Conservation (phyloP, 1,284 basidiomycete species). For the Phlebopus sp. region DNA sequence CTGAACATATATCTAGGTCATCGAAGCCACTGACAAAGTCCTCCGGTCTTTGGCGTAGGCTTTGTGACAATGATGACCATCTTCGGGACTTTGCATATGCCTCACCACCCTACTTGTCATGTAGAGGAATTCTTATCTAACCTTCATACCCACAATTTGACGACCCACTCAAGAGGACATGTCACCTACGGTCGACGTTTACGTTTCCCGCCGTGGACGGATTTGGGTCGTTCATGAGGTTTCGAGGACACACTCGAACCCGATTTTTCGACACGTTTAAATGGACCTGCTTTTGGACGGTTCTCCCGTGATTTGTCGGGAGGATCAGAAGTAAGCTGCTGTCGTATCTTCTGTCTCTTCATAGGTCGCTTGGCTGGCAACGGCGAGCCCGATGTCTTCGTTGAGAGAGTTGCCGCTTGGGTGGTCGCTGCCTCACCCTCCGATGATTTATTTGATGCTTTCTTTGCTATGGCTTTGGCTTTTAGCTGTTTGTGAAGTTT, state of each 20-base stretch:
- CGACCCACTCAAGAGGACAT: not conserved
- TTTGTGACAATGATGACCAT: not conserved
- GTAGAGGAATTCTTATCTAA: constrained; percentile 12
- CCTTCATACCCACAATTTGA: constrained; percentile 3
- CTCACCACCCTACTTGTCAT: constrained; percentile 7
- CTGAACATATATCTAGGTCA: constrained; percentile 48
- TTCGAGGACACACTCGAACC: constrained; percentile 3
- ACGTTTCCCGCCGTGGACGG: not conserved
- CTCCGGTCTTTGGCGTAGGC: constrained; percentile 53
- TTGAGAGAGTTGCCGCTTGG: not conserved
- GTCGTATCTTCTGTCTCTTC: constrained; percentile 19
- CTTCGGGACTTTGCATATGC: constrained; percentile 4
- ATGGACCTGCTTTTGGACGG: not conserved
- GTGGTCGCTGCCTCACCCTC: constrained; percentile 1
- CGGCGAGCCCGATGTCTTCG: not conserved
- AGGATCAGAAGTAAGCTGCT: not conserved
- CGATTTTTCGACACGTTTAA: constrained; percentile 2
- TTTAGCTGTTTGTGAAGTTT: constrained; percentile 35
- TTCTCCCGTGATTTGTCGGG: not conserved
- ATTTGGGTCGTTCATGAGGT: constrained; percentile 1
- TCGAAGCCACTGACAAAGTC: constrained; percentile 65
- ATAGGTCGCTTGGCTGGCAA: constrained; percentile 5
- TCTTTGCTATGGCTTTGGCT: constrained; percentile 28
- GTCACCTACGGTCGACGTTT: constrained; percentile 9
- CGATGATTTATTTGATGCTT: constrained; percentile 8